These are phyloP conservation scores for Begonia peltatifolia DNA, from an alignment of 306 rosid genomes.

Conservation along the genomic window DNA sequence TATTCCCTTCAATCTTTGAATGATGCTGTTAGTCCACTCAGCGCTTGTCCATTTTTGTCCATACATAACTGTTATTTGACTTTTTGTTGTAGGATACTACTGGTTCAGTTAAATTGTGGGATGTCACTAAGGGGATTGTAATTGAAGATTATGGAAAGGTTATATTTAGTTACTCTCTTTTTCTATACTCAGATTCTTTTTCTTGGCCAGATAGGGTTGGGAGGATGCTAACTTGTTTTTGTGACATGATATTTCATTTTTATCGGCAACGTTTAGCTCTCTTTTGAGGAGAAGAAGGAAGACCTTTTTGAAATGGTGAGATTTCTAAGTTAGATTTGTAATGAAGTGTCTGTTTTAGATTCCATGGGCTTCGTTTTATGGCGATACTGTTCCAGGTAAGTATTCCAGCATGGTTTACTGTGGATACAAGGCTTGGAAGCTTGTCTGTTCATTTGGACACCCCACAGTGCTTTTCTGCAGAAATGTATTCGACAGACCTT, in stretches of 20 bases:
- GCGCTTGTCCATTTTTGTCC: not conserved
- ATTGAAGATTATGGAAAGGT: constrained; percentile 95
- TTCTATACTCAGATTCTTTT: constrained; percentile 6
- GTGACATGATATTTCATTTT: constrained; percentile 7
- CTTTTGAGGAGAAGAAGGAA: constrained; percentile 82
- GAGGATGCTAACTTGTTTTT: constrained; percentile 3
- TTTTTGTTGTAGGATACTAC: constrained; percentile 56
- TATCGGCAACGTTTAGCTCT: constrained; percentile 38
- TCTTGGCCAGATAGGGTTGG: not conserved
- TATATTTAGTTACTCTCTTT: constrained; percentile 10
- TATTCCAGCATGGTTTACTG: constrained; percentile 95
- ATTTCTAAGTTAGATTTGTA: constrained; percentile 1
- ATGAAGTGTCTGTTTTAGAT: no score
- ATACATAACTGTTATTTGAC: constrained; percentile 5
- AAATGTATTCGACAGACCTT: constrained; percentile 92
- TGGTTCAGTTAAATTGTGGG: constrained; percentile 96
- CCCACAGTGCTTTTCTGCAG: constrained; percentile 94
- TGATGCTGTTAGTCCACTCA: not conserved
- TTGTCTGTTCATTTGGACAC: constrained; percentile 92
- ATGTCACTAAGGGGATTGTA: constrained; percentile 76
- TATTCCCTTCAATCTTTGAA: not conserved
- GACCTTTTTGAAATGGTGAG: constrained; percentile 92
- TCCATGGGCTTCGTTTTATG: no score
- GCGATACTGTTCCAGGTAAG: constrained; percentile 59
- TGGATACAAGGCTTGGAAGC: constrained; percentile 94